Evolutionary conservation across 345 rosid species (phyloP).

Genomic region (Eucalyptus erythrocorys): DNA sequence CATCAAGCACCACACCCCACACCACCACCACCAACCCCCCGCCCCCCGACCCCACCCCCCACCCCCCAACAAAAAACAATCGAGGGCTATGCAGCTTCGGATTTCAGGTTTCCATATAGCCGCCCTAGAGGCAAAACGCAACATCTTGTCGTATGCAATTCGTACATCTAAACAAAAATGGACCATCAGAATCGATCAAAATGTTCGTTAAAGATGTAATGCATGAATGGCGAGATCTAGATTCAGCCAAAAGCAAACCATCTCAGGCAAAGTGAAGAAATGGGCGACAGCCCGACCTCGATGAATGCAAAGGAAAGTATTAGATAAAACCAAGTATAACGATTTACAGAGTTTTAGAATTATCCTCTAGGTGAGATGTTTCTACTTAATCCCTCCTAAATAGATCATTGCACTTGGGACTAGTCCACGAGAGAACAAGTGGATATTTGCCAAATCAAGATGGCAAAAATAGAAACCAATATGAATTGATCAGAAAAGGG

Average conservation of each 20-base stretch:
- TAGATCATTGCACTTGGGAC: neutral
- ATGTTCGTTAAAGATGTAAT: neutral
- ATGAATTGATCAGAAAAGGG: neutral
- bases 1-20: neutral
- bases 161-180: neutral
- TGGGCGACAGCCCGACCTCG: neutral
- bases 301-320: neutral
- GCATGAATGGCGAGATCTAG: neutral
- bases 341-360: neutral
- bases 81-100: neutral
- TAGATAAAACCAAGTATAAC: neutral
- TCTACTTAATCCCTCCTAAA: neutral
- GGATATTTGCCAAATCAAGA: neutral
- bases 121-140: neutral
- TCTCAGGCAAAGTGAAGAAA: neutral
- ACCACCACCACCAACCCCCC: too few species aligned
- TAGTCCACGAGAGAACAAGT: neutral
- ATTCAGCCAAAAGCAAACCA: neutral
- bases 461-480: neutral
- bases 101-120: neutral
- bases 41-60: too few species aligned
- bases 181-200: neutral
- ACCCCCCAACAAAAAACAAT: too few species aligned
- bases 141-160: neutral
- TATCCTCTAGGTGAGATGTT: neutral